These are phyloP conservation scores for Claviceps africana DNA, from an alignment of 2,329 filamentous ascomycete genomes.

Conservation along the genomic window DNA sequence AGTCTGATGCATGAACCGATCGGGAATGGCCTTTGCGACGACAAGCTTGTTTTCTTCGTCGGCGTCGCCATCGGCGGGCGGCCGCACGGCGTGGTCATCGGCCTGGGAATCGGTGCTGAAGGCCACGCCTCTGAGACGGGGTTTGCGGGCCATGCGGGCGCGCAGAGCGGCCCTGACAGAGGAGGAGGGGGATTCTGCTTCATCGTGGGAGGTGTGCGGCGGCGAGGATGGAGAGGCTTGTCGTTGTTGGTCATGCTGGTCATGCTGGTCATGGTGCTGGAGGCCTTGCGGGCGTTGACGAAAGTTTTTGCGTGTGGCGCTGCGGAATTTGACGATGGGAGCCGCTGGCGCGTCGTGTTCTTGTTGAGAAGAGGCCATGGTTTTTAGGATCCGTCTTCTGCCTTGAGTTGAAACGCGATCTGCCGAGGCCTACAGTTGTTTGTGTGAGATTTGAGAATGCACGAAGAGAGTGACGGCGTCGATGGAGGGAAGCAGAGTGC, in stretches of 20 bases:
- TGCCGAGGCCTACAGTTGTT: neutral
- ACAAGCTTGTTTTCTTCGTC: slow-evolving; percentile 18
- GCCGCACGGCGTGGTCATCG: slow-evolving; percentile 12
- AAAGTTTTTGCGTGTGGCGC: slow-evolving; percentile 43
- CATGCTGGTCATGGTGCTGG: neutral
- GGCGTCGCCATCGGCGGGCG: slow-evolving; percentile 21
- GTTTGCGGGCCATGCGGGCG: slow-evolving; percentile 36
- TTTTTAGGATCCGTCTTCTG: neutral
- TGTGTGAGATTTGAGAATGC: neutral
- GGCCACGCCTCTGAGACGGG: slow-evolving; percentile 39
- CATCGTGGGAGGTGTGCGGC: neutral
- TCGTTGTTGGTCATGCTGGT: neutral
- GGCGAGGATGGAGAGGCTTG: neutral
- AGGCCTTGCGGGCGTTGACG: slow-evolving; percentile 33
- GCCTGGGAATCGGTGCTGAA: slow-evolving; percentile 28
- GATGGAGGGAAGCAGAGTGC: neutral
- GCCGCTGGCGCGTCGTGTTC: slow-evolving; percentile 13
- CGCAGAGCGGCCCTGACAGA: slow-evolving; percentile 36
- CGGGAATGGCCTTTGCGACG: slow-evolving; percentile 16
- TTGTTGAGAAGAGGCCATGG: slow-evolving; percentile 11
- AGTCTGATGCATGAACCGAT: slow-evolving; percentile 58
- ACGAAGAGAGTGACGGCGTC: neutral
- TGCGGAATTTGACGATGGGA: slow-evolving; percentile 34
- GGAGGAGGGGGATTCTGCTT: slow-evolving; percentile 16
- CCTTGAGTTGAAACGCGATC: neutral